Conservation (phyloP, 1,139 yeast genomes). For the Taphrina pruni region DNA sequence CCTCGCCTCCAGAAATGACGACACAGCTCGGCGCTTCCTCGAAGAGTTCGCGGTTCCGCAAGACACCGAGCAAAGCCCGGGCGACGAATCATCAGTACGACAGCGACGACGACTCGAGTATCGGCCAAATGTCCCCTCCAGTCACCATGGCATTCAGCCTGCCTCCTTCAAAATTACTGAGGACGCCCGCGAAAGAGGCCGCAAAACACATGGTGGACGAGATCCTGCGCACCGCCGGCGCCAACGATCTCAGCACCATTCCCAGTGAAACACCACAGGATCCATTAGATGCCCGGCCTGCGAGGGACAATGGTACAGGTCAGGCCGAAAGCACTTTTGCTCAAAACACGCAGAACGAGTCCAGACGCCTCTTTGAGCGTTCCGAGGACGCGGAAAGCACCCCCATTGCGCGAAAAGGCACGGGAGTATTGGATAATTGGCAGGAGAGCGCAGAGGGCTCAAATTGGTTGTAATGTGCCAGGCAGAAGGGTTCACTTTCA, state of each 20-base stretch:
- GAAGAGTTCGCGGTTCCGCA: constrained; percentile 6
- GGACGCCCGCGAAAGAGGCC: constrained; percentile 41
- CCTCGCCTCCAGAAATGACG: constrained; percentile 30
- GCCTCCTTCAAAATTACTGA: constrained; percentile 40
- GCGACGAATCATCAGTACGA: constrained; percentile 36
- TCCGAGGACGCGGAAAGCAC: constrained; percentile 18
- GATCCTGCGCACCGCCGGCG: constrained; percentile 44
- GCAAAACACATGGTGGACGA: constrained; percentile 39
- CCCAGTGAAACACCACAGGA: constrained; percentile 28
- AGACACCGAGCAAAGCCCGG: constrained; percentile 14
- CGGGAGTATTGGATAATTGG: constrained; percentile 27
- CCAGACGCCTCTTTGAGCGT: constrained; percentile 13
- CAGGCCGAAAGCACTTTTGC: constrained; percentile 11
- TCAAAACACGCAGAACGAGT: constrained; percentile 24
- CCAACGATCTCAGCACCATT: constrained; percentile 29
- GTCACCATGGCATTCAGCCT: constrained; percentile 40
- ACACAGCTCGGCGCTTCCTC: constrained; percentile 13
- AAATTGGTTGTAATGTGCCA: constrained; percentile 11
- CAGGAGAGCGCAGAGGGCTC: constrained; percentile 33
- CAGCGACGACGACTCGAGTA: constrained; percentile 46
- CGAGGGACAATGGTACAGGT: not conserved
- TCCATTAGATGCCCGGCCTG: not conserved
- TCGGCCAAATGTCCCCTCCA: constrained; percentile 42
- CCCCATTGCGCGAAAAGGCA: constrained; percentile 15
- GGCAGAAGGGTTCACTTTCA: not conserved